Evolutionary conservation across 257 asterid genomes (phyloP).

Genomic region (Lantana camara): DNA sequence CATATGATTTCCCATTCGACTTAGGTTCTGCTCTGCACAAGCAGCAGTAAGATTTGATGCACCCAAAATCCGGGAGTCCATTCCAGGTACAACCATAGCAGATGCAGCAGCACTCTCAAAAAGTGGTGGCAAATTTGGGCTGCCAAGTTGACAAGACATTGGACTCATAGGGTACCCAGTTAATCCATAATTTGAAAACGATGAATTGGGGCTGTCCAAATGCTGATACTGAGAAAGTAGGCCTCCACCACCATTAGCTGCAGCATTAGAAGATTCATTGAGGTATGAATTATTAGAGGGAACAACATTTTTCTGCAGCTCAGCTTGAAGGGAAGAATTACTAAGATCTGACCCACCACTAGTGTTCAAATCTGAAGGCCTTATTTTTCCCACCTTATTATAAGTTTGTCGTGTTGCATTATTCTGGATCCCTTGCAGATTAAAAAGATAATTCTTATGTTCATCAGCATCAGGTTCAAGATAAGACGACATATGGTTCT

Average conservation of each 20-base stretch:
- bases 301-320: slow-evolving; percentile 46
- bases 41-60: slow-evolving; percentile 64
- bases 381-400: too few relatives aligned
- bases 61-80: slow-evolving; percentile 75
- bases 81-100: slow-evolving; percentile 75
- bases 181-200: slow-evolving; percentile 54
- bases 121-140: slow-evolving; percentile 76
- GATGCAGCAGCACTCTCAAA: slow-evolving; percentile 91
- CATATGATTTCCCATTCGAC: slow-evolving; percentile 69
- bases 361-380: too few relatives aligned
- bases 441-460: slow-evolving; percentile 52
- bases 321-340: too few relatives aligned
- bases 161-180: slow-evolving; percentile 78
- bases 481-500: slow-evolving; percentile 45
- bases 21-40: slow-evolving; percentile 48
- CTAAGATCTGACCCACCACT: too few relatives aligned
- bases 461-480: slow-evolving; percentile 48
- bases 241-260: slow-evolving; percentile 53
- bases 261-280: slow-evolving; percentile 61
- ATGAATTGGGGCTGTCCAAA: slow-evolving; percentile 74
- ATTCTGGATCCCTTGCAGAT: slow-evolving; percentile 61
- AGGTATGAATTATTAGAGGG: slow-evolving; percentile 51
- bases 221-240: slow-evolving; percentile 64
- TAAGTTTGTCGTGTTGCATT: slow-evolving; percentile 56
- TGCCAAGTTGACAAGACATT: slow-evolving; percentile 64